Evolutionary conservation across 192 early-diverging fungal species (phyloP).

Genomic region (Backusella liffmaniae): DNA sequence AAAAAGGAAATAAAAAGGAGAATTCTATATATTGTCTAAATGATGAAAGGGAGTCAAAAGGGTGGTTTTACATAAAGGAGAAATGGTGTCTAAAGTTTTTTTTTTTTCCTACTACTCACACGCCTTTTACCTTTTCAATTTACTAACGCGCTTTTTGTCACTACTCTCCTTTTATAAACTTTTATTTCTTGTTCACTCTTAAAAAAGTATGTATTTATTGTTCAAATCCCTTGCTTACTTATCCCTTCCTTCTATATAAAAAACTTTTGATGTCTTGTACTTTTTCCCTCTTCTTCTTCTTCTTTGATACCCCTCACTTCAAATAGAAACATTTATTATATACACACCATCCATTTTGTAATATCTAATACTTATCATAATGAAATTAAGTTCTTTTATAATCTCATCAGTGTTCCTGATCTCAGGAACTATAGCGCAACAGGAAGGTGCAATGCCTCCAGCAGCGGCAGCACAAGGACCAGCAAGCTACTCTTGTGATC

Average conservation of each 20-base stretch:
- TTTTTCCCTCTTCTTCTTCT: background rate
- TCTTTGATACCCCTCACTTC: background rate
- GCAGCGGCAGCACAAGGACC: background rate
- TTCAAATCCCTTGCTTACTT: background rate
- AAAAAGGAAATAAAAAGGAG: background rate
- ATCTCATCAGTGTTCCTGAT: background rate
- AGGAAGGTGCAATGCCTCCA: slow-evolving; percentile 15
- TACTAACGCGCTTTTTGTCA: background rate
- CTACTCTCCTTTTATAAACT: background rate
- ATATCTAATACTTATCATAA: background rate
- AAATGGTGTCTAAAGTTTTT: background rate
- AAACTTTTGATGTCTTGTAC: background rate
- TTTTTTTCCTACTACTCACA: background rate
- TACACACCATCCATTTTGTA: background rate
- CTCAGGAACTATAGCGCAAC: background rate
- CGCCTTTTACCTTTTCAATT: background rate
- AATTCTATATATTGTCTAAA: background rate
- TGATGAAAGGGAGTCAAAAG: background rate
- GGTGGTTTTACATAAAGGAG: background rate
- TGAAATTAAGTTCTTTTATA: background rate
- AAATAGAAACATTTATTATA: background rate
- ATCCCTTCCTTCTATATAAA: background rate
- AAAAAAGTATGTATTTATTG: background rate
- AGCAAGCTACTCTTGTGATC: slow-evolving; percentile 35
- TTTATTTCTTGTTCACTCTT: background rate